Evolutionary conservation across 1,284 basidiomycete species (phyloP), one percentile per base, ranked within the genome.

Genomic region (Rhodotorula sp.): DNA sequence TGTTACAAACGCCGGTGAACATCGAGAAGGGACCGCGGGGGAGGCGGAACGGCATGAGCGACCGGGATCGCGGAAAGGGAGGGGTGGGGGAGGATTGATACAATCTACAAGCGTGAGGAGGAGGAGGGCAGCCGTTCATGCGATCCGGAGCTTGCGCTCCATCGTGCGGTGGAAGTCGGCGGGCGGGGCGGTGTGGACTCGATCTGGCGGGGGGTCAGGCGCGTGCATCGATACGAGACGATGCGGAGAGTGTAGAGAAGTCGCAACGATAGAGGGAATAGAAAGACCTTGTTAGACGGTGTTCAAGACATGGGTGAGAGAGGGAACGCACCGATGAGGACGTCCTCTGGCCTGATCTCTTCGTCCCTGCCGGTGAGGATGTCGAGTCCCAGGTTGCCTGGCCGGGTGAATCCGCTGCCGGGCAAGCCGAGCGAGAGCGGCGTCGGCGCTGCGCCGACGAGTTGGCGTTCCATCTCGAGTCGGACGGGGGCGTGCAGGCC

Each of bases 351-450:
- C 59, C 90, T 88, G 65, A 96, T 84, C 26, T 82, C 84, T 81
- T 95, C 91, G 79, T 97, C 94, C 33, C 88, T 87, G 58, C 94
- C 94, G 86, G 91, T 90, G 64, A 97, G 82, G 76, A 96, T 91
- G 80, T 97, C 94, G 45, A 95, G 86, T 75, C 91, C 89, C 59
- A 95, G 79, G 81, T 96, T 95, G 33, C 54, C 42, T 1, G 64
- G 54, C 14, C 49, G 29, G 7, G 67, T 69, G 69, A 75, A 73
- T 1, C 71, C 71, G 7, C 17, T 22, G 6, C 56, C 58, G 22
- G 56, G 56, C 30, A 62, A 56, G 5, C 37, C 44, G 57, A 60
- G 29, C 18, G 44, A 49, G 12, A 69, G 51, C 3, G 60, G 58
- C 15, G 63, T 54, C 37, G 55, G 55, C 20, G 49, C 37, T 71